A percentile compares a stretch with the other conserved stretches of the same genome.
These are phyloP conservation scores for Russula vinacea DNA, from an alignment of 768 basidiomycete genomes.

Conservation along the genomic window DNA sequence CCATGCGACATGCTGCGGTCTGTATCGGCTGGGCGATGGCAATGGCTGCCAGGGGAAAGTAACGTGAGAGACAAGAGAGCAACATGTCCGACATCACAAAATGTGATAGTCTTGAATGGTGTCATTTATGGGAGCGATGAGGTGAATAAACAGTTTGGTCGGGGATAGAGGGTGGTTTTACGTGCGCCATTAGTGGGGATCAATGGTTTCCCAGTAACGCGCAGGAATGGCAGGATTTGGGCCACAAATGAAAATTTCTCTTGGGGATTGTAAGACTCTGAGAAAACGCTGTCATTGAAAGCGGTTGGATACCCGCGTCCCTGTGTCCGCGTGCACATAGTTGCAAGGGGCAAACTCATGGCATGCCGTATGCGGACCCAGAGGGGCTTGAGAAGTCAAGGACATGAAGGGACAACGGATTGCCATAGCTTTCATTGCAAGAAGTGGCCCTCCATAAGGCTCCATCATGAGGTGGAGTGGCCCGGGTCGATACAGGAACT, in stretches of 20 bases:
- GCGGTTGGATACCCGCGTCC: background rate
- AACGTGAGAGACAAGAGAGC: background rate
- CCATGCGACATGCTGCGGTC: background rate
- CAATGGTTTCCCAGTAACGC: background rate
- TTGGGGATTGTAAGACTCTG: background rate
- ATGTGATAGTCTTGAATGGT: background rate
- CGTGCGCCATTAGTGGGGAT: background rate
- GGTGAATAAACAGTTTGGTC: background rate
- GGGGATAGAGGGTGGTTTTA: background rate
- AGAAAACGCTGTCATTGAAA: background rate
- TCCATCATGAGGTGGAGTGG: background rate
- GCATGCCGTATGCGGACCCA: slow-evolving; percentile 4
- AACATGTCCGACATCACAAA: background rate
- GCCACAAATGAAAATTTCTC: background rate
- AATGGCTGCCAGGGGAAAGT: background rate
- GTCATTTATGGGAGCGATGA: no score
- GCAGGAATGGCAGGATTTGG: background rate
- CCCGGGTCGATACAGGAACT: background rate
- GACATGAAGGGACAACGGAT: background rate
- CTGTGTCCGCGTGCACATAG: background rate
- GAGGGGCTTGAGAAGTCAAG: slow-evolving; percentile 7
- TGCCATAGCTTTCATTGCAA: background rate
- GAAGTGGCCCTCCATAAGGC: background rate
- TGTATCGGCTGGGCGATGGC: background rate
- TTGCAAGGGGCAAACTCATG: slow-evolving; percentile 8